phyloP scores from a whole-genome alignment of 1,284 basidiomycete genomes.

The Puccinia coronata region DNA sequence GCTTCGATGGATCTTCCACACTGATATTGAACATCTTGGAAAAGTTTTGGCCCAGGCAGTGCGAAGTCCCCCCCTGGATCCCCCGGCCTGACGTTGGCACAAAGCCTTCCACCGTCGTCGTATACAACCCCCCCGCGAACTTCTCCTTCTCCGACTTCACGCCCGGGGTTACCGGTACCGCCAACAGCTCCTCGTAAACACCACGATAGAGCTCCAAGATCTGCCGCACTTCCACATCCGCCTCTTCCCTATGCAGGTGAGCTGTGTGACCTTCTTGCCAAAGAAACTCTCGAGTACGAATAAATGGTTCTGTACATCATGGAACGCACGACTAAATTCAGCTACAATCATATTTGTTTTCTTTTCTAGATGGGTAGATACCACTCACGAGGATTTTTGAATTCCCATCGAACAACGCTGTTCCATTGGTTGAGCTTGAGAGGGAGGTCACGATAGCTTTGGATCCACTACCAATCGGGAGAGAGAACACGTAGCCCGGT shows the following conservation, averaged over 20 bases:
- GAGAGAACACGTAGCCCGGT: neutral
- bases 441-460: slow-evolving; percentile 93
- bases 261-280: slow-evolving; percentile 99
- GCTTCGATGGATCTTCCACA: slow-evolving; percentile 81
- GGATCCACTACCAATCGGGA: slow-evolving; percentile 85
- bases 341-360: slow-evolving; percentile 52
- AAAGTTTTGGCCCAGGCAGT: slow-evolving; percentile 98
- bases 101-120: slow-evolving; percentile 97
- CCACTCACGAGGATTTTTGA: slow-evolving; percentile 89
- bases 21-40: slow-evolving; percentile 98
- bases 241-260: slow-evolving; percentile 81
- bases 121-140: slow-evolving; percentile 96
- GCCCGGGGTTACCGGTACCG: slow-evolving; percentile 94
- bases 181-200: slow-evolving; percentile 96
- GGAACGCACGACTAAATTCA: slow-evolving; percentile 1
- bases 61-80: slow-evolving; percentile 96
- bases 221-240: slow-evolving; percentile 84
- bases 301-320: slow-evolving; percentile 76
- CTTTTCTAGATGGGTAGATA: neutral
- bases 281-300: slow-evolving; percentile 97
- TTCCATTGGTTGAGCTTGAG: slow-evolving; percentile 99
- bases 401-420: slow-evolving; percentile 98
- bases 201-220: slow-evolving; percentile 95
- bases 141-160: slow-evolving; percentile 99
- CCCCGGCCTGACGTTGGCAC: slow-evolving; percentile 95